phyloP scores from a whole-genome alignment of 179 eudicot genomes.

The Pouteria campechiana region DNA sequence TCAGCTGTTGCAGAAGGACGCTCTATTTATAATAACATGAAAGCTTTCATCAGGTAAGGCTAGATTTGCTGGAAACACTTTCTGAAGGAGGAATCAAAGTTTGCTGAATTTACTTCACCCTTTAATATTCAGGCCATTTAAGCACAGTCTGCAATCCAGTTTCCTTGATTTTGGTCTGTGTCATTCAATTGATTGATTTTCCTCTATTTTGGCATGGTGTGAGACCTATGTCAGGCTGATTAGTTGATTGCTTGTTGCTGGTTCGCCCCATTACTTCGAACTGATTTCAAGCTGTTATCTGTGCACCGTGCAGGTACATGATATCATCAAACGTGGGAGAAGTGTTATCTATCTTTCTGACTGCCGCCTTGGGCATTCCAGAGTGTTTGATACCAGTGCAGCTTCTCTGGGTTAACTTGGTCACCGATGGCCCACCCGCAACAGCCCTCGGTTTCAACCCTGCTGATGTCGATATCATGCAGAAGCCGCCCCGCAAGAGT shows the following conservation, averaged over 20 bases:
- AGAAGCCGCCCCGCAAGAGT: conserved; percentile 75
- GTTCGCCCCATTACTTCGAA: too few species aligned
- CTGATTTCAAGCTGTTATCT: neutral
- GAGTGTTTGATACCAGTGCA: conserved; percentile 89
- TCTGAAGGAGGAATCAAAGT: too few species aligned
- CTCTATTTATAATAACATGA: conserved; percentile 87
- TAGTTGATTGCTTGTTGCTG: too few species aligned
- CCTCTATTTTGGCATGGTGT: too few species aligned
- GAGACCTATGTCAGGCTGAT: too few species aligned
- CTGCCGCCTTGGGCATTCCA: conserved; percentile 85
- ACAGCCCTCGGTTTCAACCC: conserved; percentile 97
- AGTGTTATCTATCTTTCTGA: conserved; percentile 78
- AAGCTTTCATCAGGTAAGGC: conserved; percentile 77
- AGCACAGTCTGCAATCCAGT: too few species aligned
- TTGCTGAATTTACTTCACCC: too few species aligned
- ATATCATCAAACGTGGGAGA: conserved; percentile 93
- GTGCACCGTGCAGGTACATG: conserved; percentile 81
- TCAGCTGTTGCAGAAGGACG: conserved; percentile 92
- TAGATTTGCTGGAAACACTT: too few species aligned
- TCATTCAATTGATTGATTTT: neutral
- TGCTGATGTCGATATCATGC: conserved; percentile 74
- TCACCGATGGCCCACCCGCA: conserved; percentile 96
- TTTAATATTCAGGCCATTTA: too few species aligned
- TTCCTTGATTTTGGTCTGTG: neutral
- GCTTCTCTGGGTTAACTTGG: conserved; percentile 90